Evolutionary conservation across 176 grass and related monocot species (phyloP).

Genomic region (Rhynchospora tenuis): DNA sequence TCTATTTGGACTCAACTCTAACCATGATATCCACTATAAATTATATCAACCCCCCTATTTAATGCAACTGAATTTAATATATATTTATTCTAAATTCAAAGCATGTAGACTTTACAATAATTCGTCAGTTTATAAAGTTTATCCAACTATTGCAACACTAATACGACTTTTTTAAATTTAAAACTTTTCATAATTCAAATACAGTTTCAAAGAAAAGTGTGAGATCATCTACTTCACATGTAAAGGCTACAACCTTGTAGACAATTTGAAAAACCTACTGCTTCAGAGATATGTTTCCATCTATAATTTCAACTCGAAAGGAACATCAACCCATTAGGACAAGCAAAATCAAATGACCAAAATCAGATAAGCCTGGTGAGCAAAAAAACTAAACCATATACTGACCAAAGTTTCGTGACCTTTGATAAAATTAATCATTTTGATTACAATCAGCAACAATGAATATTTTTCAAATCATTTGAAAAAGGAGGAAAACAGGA

Average conservation of each 20-base stretch:
- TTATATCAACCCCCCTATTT: no score
- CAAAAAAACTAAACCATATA: neutral
- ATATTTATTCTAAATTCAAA: no score
- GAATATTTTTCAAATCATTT: neutral
- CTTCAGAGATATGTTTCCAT: no score
- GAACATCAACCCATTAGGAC: neutral
- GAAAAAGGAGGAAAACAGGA: neutral
- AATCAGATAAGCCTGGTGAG: neutral
- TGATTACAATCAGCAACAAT: neutral
- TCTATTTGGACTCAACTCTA: no score
- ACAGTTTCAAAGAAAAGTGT: neutral
- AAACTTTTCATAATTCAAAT: neutral
- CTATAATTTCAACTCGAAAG: neutral
- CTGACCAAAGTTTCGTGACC: neutral
- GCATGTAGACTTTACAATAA: no score
- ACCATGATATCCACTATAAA: no score
- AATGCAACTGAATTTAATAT: no score
- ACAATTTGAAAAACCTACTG: no score
- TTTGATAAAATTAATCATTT: neutral
- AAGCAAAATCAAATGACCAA: neutral
- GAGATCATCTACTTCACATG: neutral
- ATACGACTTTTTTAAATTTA: neutral
- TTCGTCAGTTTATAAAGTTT: no score
- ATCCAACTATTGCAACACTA: no score
- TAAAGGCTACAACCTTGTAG: neutral